phyloP scores from a whole-genome alignment of 805 yeast species.

The Debaryomyces castellii region DNA sequence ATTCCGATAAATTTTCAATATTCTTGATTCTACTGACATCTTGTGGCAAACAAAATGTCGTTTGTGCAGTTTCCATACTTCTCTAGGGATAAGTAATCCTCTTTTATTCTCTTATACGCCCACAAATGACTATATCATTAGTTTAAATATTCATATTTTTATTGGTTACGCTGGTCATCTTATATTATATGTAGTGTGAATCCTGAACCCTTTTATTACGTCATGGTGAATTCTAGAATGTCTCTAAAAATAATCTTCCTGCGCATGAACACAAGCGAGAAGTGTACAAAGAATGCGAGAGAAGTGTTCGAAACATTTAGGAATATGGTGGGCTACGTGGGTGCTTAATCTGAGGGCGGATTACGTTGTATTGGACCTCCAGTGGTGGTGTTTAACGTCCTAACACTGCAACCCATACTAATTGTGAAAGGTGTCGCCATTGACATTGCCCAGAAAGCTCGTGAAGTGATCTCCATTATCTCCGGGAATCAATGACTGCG shows the following conservation, averaged over 20 bases:
- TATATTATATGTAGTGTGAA: neutral
- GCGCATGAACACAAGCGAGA: neutral
- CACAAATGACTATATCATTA: neutral
- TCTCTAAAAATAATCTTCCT: neutral
- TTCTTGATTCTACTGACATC: neutral
- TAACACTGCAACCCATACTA: no score
- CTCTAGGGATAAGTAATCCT: neutral
- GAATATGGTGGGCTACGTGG: neutral
- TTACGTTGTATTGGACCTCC: no score
- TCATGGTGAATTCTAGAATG: constrained; percentile 3
- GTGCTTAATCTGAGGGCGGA: no score
- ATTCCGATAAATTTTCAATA: constrained; percentile 2
- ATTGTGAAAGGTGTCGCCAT: no score
- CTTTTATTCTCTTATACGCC: neutral
- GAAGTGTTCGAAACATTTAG: neutral
- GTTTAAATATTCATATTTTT: neutral
- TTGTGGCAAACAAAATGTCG: constrained; percentile 3
- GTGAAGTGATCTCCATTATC: no score
- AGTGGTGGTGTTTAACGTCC: no score
- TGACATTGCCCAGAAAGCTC: no score
- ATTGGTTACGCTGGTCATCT: neutral
- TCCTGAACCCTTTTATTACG: constrained; percentile 2
- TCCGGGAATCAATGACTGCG: no score
- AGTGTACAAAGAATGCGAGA: neutral
- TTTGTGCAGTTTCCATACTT: neutral